Percentiles rank a stretch among this genome's conserved stretches.
phyloP scores from a whole-genome alignment of 805 yeast genomes.

The Torulaspora delbrueckii region DNA sequence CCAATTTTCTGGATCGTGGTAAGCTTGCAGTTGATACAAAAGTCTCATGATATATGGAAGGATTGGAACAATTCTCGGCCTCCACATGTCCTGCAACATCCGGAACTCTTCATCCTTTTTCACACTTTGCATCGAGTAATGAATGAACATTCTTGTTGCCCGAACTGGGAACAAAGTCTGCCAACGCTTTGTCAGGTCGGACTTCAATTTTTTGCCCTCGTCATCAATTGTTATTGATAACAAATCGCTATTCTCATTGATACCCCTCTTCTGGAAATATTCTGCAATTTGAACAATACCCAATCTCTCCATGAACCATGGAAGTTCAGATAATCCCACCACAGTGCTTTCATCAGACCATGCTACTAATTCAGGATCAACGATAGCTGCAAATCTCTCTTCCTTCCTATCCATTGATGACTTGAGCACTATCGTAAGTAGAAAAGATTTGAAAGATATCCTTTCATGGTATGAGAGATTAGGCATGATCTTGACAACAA shows the following conservation, averaged over 20 bases:
- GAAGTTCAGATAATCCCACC: constrained; percentile 81
- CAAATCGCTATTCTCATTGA: constrained; percentile 69
- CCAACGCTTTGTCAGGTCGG: constrained; percentile 85
- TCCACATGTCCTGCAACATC: constrained; percentile 71
- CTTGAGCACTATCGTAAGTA: constrained; percentile 86
- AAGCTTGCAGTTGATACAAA: constrained; percentile 85
- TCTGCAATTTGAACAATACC: constrained; percentile 93
- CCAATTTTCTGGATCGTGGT: constrained; percentile 94
- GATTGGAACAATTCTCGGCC: constrained; percentile 86
- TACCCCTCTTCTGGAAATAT: constrained; percentile 78
- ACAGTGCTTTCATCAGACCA: constrained; percentile 93
- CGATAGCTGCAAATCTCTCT: constrained; percentile 77
- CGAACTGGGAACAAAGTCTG: constrained; percentile 90
- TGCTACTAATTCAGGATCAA: constrained; percentile 85
- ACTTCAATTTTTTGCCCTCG: constrained; percentile 69
- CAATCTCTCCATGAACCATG: constrained; percentile 97
- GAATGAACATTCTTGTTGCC: constrained; percentile 90
- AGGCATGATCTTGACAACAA: constrained; percentile 63
- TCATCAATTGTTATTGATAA: constrained; percentile 85
- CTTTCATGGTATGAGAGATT: constrained; percentile 86
- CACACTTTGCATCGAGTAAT: constrained; percentile 89
- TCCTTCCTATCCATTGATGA: constrained; percentile 68
- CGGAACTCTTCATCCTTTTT: constrained; percentile 72
- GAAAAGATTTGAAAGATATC: constrained; percentile 87
- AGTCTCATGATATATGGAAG: constrained; percentile 86